A percentile compares a stretch with the other conserved stretches of the same genome.
Evolutionary conservation across 768 basidiomycete genomes (phyloP).

Genomic region (Suillus subalutaceus): DNA sequence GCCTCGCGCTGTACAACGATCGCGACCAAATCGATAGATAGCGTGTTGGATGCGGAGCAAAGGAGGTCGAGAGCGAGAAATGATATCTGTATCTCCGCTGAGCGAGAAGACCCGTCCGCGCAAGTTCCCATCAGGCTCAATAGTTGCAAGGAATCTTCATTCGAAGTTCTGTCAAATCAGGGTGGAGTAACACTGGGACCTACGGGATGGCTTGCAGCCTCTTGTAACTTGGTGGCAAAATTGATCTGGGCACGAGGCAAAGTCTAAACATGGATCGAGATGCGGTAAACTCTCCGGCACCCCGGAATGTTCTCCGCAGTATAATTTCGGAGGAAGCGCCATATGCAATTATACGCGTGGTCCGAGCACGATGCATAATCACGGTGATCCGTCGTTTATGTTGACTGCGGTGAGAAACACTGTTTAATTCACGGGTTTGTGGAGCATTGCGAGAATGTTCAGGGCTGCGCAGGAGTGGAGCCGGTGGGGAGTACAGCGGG

Average conservation of each 20-base stretch:
- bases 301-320: slow-evolving; percentile 1
- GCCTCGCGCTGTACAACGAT: not conserved
- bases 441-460: not conserved
- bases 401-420: no score
- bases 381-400: slow-evolving; percentile 1
- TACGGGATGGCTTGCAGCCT: not conserved
- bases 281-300: no score
- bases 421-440: not conserved
- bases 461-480: not conserved
- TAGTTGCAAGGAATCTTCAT: not conserved
- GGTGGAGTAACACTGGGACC: not conserved
- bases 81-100: slow-evolving; percentile 4
- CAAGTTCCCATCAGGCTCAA: slow-evolving; percentile 5
- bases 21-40: not conserved
- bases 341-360: not conserved
- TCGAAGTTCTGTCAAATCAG: slow-evolving; percentile 2
- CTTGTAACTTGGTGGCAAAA: not conserved
- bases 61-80: not conserved
- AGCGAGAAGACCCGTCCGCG: not conserved
- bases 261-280: slow-evolving; percentile 6
- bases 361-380: not conserved
- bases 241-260: slow-evolving; percentile 4
- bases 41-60: slow-evolving; percentile 2
- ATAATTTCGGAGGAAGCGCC: slow-evolving; percentile 2
- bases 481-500: not conserved